Evolutionary conservation across 352 stramenopile species (phyloP), one percentile per base, ranked within the genome.

Genomic region (Phytophthora podocarpi): DNA sequence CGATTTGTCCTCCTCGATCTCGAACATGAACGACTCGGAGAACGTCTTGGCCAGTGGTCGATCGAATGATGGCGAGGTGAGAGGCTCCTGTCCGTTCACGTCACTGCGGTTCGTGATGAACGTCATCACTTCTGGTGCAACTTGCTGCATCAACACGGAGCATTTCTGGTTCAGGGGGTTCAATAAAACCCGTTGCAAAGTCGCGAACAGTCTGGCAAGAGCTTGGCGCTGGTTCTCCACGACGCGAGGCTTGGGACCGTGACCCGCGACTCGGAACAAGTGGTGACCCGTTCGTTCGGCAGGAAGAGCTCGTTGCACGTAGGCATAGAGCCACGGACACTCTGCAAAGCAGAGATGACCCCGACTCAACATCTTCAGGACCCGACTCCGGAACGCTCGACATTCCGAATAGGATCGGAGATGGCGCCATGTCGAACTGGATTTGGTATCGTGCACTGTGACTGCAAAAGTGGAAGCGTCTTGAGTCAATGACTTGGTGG

Each of bases 291-390:
- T 36, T 34, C 30, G 51, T n/a, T 69, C 51, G n/a, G 24, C 51
- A 15, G 74, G 72, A 36, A 83, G 58, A 9, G 58, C 28, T 10
- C 60, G 64, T 45, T 70, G 70, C 42, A 80, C 43, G 52, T 74
- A 83, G 20, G 69, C 63, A 21, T 48, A 78, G 26, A 83, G 58
- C 70, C 70, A 80, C 24, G 74, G 74, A 58, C 74, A 83, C 35
- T 80, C 74, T 23, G 74, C 70, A 36, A 74, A 74, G 50, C 74
- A 83, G 8, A 80, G 37, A 42, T 83, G 74, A 11, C 71, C 74
- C 1, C 63, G 70, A 49, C 70, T 67, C 21, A 83, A 24, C 5
- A 47, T 41, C 15, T 48, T 45, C 6, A 80, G 53, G 37, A 83
- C 40, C n/a, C 62, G 58, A 20, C 36, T 62, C 51, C 75, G 71